Evolutionary conservation across 2,329 filamentous ascomycete species (phyloP).

Genomic region (Sporothrix euskadiensis): DNA sequence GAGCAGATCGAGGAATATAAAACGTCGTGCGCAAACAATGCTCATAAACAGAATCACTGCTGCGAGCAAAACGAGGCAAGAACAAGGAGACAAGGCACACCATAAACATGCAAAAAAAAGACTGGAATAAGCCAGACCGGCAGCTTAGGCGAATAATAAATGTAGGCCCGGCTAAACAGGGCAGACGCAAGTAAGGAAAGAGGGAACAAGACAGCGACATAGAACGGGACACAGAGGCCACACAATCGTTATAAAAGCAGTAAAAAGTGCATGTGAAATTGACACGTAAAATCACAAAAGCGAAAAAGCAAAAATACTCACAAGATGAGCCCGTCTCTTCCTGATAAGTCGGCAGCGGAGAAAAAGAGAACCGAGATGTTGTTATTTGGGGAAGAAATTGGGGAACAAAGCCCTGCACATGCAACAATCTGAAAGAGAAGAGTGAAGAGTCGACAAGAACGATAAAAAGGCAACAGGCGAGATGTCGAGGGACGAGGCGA

Average conservation of each 20-base stretch:
- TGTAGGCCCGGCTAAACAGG: conserved; percentile 5
- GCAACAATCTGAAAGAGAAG: conserved; percentile 5
- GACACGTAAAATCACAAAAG: not conserved
- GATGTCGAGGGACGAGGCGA: not conserved
- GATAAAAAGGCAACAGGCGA: conserved; percentile 13
- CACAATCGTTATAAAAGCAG: not conserved
- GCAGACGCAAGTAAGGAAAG: not conserved
- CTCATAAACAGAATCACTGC: not conserved
- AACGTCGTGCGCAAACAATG: not conserved
- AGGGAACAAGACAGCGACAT: not conserved
- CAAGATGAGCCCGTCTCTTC: not conserved
- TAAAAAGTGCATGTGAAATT: conserved; percentile 1
- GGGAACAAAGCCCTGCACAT: not conserved
- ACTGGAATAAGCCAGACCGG: not conserved
- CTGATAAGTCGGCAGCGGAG: not conserved
- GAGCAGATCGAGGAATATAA: not conserved
- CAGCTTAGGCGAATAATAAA: conserved; percentile 9
- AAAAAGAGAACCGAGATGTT: not conserved
- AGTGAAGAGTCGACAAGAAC: not conserved
- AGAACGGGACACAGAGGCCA: conserved; percentile 3
- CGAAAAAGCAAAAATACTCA: not conserved
- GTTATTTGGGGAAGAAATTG: not conserved
- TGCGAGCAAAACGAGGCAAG: too few species aligned
- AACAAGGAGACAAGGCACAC: not conserved
- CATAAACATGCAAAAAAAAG: not conserved